Conservation (phyloP, 2,329 filamentous ascomycete species). For the Aspergillus sp. region DNA sequence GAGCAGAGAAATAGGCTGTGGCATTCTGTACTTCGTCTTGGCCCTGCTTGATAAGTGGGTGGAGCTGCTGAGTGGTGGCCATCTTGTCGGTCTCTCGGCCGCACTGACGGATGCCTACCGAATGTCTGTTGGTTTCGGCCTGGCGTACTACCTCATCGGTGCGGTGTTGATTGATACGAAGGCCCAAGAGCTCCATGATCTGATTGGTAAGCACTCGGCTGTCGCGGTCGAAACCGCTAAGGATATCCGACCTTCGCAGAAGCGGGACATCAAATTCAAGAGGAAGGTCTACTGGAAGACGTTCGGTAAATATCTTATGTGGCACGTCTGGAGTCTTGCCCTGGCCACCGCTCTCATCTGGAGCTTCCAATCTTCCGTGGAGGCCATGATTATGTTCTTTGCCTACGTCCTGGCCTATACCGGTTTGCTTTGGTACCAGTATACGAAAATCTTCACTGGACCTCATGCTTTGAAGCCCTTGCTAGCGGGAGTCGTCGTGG, state of each 20-base stretch:
- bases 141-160: slow-evolving; percentile 58
- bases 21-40: slow-evolving; percentile 55
- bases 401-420: slow-evolving; percentile 52
- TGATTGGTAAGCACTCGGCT: slow-evolving; percentile 44
- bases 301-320: slow-evolving; percentile 50
- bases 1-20: slow-evolving; percentile 55
- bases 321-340: slow-evolving; percentile 54
- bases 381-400: slow-evolving; percentile 51
- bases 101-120: slow-evolving; percentile 39
- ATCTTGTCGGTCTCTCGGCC: slow-evolving; percentile 40
- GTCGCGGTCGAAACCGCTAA: slow-evolving; percentile 42
- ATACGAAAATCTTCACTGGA: slow-evolving; percentile 54
- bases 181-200: slow-evolving; percentile 50
- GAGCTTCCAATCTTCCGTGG: slow-evolving; percentile 47
- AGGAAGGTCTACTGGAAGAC: slow-evolving; percentile 53
- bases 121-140: slow-evolving; percentile 54
- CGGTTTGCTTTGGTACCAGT: slow-evolving; percentile 55
- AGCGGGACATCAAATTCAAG: slow-evolving; percentile 47
- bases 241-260: slow-evolving; percentile 46
- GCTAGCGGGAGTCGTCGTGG: slow-evolving; percentile 46
- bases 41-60: slow-evolving; percentile 59
- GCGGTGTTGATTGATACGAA: slow-evolving; percentile 58
- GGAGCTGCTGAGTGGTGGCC: slow-evolving; percentile 47
- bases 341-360: slow-evolving; percentile 53
- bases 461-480: slow-evolving; percentile 51